Evolutionary conservation across 495 filamentous ascomycete genomes (phyloP), one percentile per base, ranked within the genome.

Genomic region (Podospora didyma): DNA sequence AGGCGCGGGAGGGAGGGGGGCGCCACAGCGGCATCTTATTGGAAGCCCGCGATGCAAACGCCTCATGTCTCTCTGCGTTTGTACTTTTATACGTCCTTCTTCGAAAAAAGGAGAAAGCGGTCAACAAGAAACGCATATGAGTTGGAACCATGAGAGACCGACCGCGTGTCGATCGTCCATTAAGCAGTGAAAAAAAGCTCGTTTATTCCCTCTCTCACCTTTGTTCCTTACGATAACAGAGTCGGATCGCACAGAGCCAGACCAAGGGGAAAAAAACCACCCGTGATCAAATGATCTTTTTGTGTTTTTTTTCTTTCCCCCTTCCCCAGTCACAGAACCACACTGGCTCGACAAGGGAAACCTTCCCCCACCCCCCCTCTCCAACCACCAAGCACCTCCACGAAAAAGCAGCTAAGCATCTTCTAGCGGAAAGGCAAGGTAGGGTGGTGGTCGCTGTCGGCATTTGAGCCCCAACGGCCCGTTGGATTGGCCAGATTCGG

Each of bases 401-500:
- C n/a, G n/a, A n/a, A n/a, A 22, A 37, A 49, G 12, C 24, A 37
- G 49, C 47, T 52, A 61, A 57, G 58, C 58, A 55, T 61, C n/a
- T n/a, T n/a, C 34, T 48, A 49, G 41, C 49, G 49, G 53, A 49
- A 61, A 49, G 34, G 16, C 17, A 46, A 6, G 49, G 53, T 53
- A 61, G 45, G 34, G 21, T 10, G 10, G 44, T 48, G 58, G 56
- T 57, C 58, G 46, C 44, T 58, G 51, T 57, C 61, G 61, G 57
- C 61, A 63, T 63, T 63, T 60, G 53, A 37, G 22, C 53, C 47
- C 52, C 42, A 41, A 37, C 44, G 24, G 7, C 35, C 42, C 23
- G 34, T 37, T 35, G 39, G 24, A 60, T 63, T 63, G 57, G 61
- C 45, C 57, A 54, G 49, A 46, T 31, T 24, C 39, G 31, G 23